Conservation (phyloP, 225 moss, liverwort and hornwort species). For the Bryum argenteum region DNA sequence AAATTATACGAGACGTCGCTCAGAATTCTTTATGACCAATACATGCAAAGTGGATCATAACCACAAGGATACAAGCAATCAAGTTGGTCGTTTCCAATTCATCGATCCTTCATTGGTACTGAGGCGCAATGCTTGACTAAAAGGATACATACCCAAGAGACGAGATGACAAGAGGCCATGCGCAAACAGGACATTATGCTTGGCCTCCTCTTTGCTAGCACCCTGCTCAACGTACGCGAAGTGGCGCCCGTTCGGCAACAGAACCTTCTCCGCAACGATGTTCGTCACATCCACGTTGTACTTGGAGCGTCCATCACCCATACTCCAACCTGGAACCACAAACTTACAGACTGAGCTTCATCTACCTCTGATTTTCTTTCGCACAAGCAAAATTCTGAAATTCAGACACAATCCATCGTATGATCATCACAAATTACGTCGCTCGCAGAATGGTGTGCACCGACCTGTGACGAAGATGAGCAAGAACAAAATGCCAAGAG, state of each 20-base stretch:
- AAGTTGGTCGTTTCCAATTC: no score
- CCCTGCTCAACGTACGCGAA: conserved; percentile 59
- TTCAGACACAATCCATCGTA: neutral
- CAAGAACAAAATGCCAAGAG: conserved; percentile 36
- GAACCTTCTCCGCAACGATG: conserved; percentile 49
- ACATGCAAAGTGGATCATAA: no score
- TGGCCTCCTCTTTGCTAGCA: conserved; percentile 52
- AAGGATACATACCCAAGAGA: conserved; percentile 32
- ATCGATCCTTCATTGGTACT: no score
- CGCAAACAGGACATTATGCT: conserved; percentile 45
- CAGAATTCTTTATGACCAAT: no score
- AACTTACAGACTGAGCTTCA: neutral
- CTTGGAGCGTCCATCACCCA: conserved; percentile 57
- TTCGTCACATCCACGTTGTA: conserved; percentile 49
- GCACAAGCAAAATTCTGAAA: neutral
- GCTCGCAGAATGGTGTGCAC: conserved; percentile 13
- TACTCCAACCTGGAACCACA: conserved; percentile 44
- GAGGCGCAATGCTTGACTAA: no score
- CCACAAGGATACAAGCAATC: no score
- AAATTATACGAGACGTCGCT: no score
- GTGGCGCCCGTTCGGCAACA: conserved; percentile 46
- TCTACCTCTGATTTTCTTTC: neutral
- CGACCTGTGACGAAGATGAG: conserved; percentile 45
- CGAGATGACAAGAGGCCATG: conserved; percentile 53
- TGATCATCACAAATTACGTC: no score